Percentiles rank a stretch among this genome's conserved stretches.
phyloP scores from a whole-genome alignment of 2,329 filamentous ascomycete species.

The Hypoxylon sp. region DNA sequence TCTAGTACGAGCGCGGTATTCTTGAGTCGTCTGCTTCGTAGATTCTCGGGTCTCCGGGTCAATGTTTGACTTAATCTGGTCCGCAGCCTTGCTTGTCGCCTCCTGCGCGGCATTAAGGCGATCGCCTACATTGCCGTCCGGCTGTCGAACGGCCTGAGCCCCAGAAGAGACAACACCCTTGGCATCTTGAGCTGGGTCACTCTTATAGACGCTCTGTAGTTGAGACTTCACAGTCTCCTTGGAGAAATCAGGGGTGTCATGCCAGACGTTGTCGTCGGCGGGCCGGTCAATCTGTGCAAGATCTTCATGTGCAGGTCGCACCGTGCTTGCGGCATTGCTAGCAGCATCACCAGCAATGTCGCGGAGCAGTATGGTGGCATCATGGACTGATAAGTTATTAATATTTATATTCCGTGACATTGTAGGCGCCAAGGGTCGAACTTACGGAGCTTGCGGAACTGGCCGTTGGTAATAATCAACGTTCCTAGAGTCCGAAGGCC shows the following conservation, averaged over 20 bases:
- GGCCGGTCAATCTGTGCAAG: conserved; percentile 84
- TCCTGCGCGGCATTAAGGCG: conserved; percentile 50
- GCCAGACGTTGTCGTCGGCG: conserved; percentile 93
- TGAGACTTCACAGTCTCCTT: conserved; percentile 78
- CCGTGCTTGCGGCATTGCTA: conserved; percentile 78
- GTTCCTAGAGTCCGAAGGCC: conserved; percentile 90
- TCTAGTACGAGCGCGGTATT: conserved; percentile 64
- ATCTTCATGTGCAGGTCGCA: conserved; percentile 84
- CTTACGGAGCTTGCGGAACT: conserved; percentile 91
- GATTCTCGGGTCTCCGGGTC: conserved; percentile 71
- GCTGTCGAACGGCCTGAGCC: conserved; percentile 58
- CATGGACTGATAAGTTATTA: conserved; percentile 69
- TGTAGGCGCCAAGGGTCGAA: conserved; percentile 53
- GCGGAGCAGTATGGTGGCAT: conserved; percentile 84
- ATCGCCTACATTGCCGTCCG: conserved; percentile 47
- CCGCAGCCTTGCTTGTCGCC: conserved; percentile 59
- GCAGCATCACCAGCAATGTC: conserved; percentile 95
- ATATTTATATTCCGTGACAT: not conserved
- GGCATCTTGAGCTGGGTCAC: conserved; percentile 69
- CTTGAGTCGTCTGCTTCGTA: conserved; percentile 58
- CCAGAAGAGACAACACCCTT: conserved; percentile 70
- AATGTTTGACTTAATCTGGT: conserved; percentile 73
- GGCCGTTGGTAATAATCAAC: conserved; percentile 93
- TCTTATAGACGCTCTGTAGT: conserved; percentile 73
- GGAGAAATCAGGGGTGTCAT: conserved; percentile 84